phyloP scores from a whole-genome alignment of 306 rosid species.

The Prunus kanzakura region DNA sequence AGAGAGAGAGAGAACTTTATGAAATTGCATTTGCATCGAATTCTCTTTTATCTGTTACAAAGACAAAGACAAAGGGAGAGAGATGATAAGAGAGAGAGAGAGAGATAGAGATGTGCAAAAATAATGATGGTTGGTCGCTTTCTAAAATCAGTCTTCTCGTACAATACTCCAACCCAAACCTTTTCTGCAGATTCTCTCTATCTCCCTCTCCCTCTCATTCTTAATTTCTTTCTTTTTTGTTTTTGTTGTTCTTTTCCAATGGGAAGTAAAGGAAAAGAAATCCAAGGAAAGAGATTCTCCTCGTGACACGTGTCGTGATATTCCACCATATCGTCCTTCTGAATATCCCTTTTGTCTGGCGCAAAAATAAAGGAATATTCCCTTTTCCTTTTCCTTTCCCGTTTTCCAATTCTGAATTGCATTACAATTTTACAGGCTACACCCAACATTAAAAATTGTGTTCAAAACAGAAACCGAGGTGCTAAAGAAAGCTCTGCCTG shows the following conservation, averaged over 20 bases:
- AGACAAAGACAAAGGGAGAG: conserved; percentile 14
- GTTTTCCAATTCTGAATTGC: neutral
- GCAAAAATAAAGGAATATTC: conserved; percentile 62
- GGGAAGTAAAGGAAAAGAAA: conserved; percentile 3
- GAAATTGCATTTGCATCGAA: conserved; percentile 52
- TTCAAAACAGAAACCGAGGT: conserved; percentile 21
- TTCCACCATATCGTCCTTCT: conserved; percentile 54
- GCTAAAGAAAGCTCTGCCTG: no score
- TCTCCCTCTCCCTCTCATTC: conserved; percentile 3
- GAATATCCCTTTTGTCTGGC: conserved; percentile 92
- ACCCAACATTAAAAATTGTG: neutral
- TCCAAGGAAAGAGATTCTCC: conserved; percentile 36
- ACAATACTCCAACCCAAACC: conserved; percentile 81
- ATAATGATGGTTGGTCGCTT: conserved; percentile 73
- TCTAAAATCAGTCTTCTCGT: conserved; percentile 52
- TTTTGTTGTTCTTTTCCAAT: neutral
- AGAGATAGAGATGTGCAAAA: conserved; percentile 16
- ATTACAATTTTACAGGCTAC: neutral
- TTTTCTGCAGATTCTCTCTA: conserved; percentile 66
- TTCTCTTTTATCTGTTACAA: conserved; percentile 37
- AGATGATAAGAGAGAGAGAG: neutral
- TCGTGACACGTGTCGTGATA: conserved; percentile 54
- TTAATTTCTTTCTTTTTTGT: neutral
- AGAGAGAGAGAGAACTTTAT: neutral
- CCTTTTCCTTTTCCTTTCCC: conserved; percentile 16